A percentile compares a stretch with the other conserved stretches of the same genome.
Evolutionary conservation across 306 rosid species (phyloP).

Genomic region (Macrotyloma uniflorum): DNA sequence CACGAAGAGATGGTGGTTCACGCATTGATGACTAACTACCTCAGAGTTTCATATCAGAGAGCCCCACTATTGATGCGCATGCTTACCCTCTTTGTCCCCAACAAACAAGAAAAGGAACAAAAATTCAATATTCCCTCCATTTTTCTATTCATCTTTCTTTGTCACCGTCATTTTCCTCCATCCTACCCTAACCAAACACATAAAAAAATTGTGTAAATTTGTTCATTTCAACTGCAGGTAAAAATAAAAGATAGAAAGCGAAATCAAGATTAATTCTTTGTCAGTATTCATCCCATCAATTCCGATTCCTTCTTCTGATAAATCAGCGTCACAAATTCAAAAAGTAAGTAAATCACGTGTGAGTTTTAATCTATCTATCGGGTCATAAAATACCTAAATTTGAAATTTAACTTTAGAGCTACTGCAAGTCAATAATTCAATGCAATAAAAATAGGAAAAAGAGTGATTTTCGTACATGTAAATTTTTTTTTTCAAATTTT

Average conservation of each 20-base stretch:
- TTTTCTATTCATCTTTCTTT: neutral
- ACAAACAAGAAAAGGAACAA: constrained; percentile 19
- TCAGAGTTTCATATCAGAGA: constrained; percentile 9
- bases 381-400: neutral
- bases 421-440: neutral
- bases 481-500: too few relatives aligned
- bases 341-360: neutral
- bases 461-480: too few relatives aligned
- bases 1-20: constrained; percentile 33
- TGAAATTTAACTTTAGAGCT: neutral
- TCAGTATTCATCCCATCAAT: neutral
- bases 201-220: neutral
- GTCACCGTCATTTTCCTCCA: constrained; percentile 11
- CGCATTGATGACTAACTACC: constrained; percentile 33
- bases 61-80: constrained; percentile 58
- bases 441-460: too few relatives aligned
- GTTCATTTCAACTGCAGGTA: neutral
- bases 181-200: constrained; percentile 2
- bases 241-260: neutral
- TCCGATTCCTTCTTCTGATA: neutral
- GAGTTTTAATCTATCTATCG: neutral
- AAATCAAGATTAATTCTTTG: neutral
- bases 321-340: constrained; percentile 5
- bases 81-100: constrained; percentile 40
- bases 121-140: constrained; percentile 9